Evolutionary conservation across 225 moss, liverwort and hornwort species (phyloP), one percentile per base, ranked within the genome.

Genomic region (Sphagnum tenellum): DNA sequence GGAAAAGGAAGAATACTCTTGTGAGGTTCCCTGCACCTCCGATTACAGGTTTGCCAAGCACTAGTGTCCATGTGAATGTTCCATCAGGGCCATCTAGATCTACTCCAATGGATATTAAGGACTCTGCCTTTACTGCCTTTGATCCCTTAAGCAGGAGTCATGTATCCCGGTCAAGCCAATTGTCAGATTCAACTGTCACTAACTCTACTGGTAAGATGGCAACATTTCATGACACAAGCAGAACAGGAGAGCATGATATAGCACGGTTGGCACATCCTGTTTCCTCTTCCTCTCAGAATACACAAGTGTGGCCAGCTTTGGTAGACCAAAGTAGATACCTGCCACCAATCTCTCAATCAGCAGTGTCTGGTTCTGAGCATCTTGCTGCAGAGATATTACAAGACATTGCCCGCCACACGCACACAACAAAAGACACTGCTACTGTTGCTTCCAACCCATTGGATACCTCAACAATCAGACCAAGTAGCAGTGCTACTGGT

Each of bases 1-100:
- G 89, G 66, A 90, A 87, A 71, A 87, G 84, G 44, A 86, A 29
- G 29, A 29, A 87, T 46, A 90, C 82, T 48, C 77, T 90, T 29
- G 75, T 87, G 59, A 80, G 89, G 64, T 76, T 78, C 57, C 80
- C 85, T 47, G 73, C 69, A 59, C 45, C 70, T 44, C 65, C 63
- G 72, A 76, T 13, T 68, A 48, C 69, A 67, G 67, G 50, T 52
- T 63, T 60, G 51, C 48, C 57, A 48, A 66, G 50, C 62, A 62
- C n/a, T 64, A 50, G 47, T 60, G 47, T 58, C 12, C 71, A 44
- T 49, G 57, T 48, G 13, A 57, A 49, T 49, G 14, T 64, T 46
- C 60, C 55, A 49, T 67, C 49, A 46, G 61, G 55, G 51, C 57
- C 29, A 10, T 64, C 47, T 65, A 75, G 46, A 70, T 68, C 55